These are phyloP conservation scores for Thalassiosira profunda DNA, from an alignment of 108 stramenopile genomes.

Conservation along the genomic window DNA sequence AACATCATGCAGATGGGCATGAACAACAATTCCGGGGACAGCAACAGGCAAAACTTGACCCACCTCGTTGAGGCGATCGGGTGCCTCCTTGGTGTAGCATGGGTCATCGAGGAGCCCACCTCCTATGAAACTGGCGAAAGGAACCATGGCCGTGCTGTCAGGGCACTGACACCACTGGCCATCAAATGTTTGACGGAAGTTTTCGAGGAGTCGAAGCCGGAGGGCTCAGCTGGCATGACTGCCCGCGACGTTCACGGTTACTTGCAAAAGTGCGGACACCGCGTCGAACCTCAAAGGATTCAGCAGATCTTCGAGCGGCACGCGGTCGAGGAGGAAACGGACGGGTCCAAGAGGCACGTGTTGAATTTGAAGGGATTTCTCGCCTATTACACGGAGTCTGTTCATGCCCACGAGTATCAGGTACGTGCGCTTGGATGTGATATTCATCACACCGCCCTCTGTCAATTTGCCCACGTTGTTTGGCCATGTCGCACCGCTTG, in stretches of 20 bases:
- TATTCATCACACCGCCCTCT: not conserved
- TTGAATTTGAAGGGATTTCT: conserved; percentile 90
- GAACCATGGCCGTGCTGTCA: conserved; percentile 50
- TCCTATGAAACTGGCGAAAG: conserved; percentile 62
- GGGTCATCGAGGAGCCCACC: conserved; percentile 56
- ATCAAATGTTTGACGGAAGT: conserved; percentile 55
- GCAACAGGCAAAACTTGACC: conserved; percentile 4
- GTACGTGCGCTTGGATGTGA: conserved; percentile 35
- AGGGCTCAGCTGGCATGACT: conserved; percentile 57
- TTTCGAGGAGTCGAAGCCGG: conserved; percentile 72
- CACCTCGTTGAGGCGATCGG: conserved; percentile 79
- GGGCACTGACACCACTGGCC: conserved; percentile 53
- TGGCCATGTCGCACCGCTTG: conserved; percentile 9
- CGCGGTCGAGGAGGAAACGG: conserved; percentile 40
- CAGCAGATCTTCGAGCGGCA: conserved; percentile 68
- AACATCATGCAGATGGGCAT: conserved; percentile 60
- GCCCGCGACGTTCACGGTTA: conserved; percentile 75
- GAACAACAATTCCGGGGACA: conserved; percentile 13
- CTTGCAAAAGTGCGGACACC: conserved; percentile 73
- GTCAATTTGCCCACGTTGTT: not conserved
- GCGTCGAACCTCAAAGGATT: conserved; percentile 72
- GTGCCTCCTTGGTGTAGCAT: conserved; percentile 58
- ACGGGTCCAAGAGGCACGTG: conserved; percentile 59
- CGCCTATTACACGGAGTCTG: conserved; percentile 83
- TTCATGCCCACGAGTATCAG: conserved; percentile 62